Conservation (phyloP, 805 yeast genomes). For the Limtongozyma cylindracea region DNA sequence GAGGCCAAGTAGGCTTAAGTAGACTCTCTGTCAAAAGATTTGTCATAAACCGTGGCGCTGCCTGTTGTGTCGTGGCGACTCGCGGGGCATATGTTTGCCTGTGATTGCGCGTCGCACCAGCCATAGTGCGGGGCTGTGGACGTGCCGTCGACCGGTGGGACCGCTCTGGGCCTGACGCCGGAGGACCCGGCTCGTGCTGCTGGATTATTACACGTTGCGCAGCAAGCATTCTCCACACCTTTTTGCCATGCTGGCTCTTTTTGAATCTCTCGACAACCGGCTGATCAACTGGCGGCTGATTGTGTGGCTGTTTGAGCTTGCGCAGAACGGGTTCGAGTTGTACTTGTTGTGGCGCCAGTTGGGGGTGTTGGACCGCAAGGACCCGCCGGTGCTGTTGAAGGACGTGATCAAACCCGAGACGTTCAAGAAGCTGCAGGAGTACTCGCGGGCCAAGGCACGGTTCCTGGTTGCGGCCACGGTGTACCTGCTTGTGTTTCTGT, state of each 20-base stretch:
- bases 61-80: no score
- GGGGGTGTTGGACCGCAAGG: constrained; percentile 22
- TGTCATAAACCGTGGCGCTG: no score
- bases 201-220: no score
- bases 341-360: constrained; percentile 61
- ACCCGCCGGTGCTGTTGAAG: constrained; percentile 45
- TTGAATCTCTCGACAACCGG: constrained; percentile 45
- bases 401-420: constrained; percentile 49
- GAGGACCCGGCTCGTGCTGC: no score
- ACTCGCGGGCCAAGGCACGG: constrained; percentile 54
- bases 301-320: constrained; percentile 48
- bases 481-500: constrained; percentile 25
- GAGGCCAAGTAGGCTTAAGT: constrained; percentile 56
- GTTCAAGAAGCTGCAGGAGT: constrained; percentile 50
- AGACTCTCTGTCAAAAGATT: no score
- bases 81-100: no score
- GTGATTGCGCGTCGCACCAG: no score
- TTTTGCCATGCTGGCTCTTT: no score
- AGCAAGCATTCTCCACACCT: no score
- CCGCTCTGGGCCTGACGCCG: no score
- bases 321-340: constrained; percentile 52
- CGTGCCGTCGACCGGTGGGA: no score
- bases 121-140: no score
- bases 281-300: constrained; percentile 60
- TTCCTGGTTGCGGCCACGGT: constrained; percentile 34